Conservation (phyloP, 495 filamentous ascomycete genomes). For the Hypoxylon intermedium region DNA sequence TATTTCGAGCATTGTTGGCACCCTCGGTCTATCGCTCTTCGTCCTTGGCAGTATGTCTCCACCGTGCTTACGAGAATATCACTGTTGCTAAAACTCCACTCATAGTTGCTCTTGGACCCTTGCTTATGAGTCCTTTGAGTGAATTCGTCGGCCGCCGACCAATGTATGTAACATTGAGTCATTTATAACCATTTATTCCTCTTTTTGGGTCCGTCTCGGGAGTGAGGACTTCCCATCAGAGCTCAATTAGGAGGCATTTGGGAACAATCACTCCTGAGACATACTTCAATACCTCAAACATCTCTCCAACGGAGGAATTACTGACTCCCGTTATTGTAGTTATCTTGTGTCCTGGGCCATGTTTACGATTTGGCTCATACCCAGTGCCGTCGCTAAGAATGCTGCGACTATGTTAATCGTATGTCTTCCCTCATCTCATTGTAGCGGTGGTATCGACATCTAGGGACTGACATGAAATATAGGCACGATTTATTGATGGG, state of each 20-base stretch:
- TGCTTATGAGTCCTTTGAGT: constrained; percentile 66
- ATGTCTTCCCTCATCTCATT: constrained; percentile 4
- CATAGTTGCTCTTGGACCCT: constrained; percentile 68
- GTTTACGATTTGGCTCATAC: constrained; percentile 87
- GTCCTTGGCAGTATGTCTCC: constrained; percentile 70
- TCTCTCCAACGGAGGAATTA: too few relatives aligned
- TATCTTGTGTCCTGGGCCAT: constrained; percentile 79
- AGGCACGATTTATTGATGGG: constrained; percentile 82
- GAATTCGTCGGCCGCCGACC: constrained; percentile 90
- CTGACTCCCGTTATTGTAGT: too few relatives aligned
- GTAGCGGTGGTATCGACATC: background rate
- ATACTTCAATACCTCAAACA: too few relatives aligned
- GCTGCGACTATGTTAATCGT: constrained; percentile 79
- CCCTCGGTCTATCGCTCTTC: constrained; percentile 79
- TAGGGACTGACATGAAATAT: background rate
- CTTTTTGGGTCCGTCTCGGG: too few relatives aligned
- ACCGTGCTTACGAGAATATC: constrained; percentile 20
- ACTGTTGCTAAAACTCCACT: constrained; percentile 13
- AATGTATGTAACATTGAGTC: too few relatives aligned
- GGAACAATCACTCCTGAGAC: too few relatives aligned
- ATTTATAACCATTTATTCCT: too few relatives aligned
- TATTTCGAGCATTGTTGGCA: constrained; percentile 72
- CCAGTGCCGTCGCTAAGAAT: constrained; percentile 85
- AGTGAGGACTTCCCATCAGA: too few relatives aligned
- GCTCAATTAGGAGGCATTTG: too few relatives aligned